phyloP scores from a whole-genome alignment of 2,329 filamentous ascomycete genomes.

The Metarhizium anisopliae region DNA sequence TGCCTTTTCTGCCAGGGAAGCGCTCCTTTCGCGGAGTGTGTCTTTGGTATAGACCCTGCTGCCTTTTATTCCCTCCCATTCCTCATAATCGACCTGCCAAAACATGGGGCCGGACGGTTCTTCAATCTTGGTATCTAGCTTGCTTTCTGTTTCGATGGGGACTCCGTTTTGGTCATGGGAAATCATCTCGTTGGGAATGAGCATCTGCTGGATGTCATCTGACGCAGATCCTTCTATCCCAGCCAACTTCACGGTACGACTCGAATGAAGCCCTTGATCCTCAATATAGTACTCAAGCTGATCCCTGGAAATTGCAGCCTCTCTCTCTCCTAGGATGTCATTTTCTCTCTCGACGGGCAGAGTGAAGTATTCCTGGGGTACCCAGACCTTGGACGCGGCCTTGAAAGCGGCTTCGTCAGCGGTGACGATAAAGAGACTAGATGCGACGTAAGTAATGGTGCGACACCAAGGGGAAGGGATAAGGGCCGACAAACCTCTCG shows the following conservation, averaged over 20 bases:
- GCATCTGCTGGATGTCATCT: background rate
- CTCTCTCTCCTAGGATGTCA: background rate
- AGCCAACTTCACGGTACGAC: background rate
- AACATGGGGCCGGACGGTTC: background rate
- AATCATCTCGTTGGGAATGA: background rate
- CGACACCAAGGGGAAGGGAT: background rate
- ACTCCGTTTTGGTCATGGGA: background rate
- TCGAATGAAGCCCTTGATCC: background rate
- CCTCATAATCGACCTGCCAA: background rate
- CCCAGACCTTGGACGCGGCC: background rate
- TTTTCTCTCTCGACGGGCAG: background rate
- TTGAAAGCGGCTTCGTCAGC: background rate
- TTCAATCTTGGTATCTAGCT: background rate
- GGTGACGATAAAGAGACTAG: background rate
- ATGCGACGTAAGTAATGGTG: background rate
- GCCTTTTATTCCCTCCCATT: background rate
- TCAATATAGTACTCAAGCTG: background rate
- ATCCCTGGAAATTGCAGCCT: background rate
- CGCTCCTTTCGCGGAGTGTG: background rate
- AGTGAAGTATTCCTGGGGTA: background rate
- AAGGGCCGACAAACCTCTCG: background rate
- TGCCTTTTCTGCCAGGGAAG: background rate
- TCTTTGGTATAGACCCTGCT: background rate
- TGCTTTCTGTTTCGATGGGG: background rate
- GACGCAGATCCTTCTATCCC: background rate